A percentile compares a stretch with the other conserved stretches of the same genome.
Conservation (phyloP, 306 rosid genomes). For the Corylus avellana region DNA sequence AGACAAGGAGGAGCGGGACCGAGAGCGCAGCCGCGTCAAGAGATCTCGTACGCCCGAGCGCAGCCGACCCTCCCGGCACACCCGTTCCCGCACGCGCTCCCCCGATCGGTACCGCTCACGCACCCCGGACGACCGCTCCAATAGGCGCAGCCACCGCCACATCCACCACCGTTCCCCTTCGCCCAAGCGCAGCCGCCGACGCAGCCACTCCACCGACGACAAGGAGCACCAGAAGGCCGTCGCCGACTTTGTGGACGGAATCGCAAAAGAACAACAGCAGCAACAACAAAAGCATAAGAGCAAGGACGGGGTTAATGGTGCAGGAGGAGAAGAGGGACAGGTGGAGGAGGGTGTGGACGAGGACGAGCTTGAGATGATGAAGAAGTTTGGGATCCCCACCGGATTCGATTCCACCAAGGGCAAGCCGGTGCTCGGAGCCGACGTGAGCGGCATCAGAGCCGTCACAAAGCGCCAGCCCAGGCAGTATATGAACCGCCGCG, state of each 20-base stretch:
- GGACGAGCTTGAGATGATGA: constrained; percentile 95
- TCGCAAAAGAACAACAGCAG: constrained; percentile 61
- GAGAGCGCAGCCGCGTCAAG: constrained; percentile 64
- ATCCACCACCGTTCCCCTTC: constrained; percentile 69
- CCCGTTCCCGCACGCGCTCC: constrained; percentile 72
- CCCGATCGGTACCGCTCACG: constrained; percentile 54
- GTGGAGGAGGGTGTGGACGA: constrained; percentile 43
- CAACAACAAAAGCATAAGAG: constrained; percentile 51
- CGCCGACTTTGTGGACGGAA: constrained; percentile 80
- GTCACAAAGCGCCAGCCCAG: constrained; percentile 91
- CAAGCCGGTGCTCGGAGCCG: constrained; percentile 86
- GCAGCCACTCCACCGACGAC: constrained; percentile 58
- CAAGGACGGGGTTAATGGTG: constrained; percentile 18
- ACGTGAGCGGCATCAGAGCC: constrained; percentile 78
- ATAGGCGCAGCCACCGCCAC: constrained; percentile 54
- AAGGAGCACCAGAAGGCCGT: constrained; percentile 66
- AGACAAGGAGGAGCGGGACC: constrained; percentile 45
- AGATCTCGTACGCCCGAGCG: constrained; percentile 79
- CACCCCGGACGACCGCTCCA: constrained; percentile 62
- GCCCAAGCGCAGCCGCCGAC: constrained; percentile 81
- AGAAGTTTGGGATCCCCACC: constrained; percentile 79
- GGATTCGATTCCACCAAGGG: constrained; percentile 95
- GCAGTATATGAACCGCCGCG: constrained; percentile 97
- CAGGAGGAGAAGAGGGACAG: constrained; percentile 26
- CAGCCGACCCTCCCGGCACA: constrained; percentile 61